phyloP scores from a whole-genome alignment of 169 alveolate genomes.

The Plasmodium vinckei region DNA sequence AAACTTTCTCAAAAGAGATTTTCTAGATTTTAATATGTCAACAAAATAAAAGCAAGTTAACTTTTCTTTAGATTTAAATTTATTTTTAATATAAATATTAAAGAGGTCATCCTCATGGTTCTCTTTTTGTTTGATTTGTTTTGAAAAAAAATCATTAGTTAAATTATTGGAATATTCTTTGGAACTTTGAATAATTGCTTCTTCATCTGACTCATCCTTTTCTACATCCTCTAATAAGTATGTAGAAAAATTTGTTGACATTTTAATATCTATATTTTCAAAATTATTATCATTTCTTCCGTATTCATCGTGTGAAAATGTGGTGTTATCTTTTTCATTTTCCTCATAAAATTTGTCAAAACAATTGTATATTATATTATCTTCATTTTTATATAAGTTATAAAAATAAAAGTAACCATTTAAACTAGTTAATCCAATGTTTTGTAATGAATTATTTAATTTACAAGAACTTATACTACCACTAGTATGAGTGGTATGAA shows the following conservation, averaged over 20 bases:
- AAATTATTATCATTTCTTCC: not conserved
- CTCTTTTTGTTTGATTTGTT: not conserved
- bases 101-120: not conserved
- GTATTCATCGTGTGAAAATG: not conserved
- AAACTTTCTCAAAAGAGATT: not conserved
- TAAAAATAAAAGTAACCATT: constrained; percentile 48
- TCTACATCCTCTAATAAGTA: not conserved
- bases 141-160: not conserved
- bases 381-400: constrained; percentile 33
- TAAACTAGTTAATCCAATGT: constrained; percentile 40
- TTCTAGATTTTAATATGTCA: constrained; percentile 15
- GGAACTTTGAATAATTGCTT: no score
- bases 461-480: constrained; percentile 49
- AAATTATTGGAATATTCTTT: not conserved
- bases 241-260: constrained; percentile 2
- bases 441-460: constrained; percentile 24
- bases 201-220: not conserved
- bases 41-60: constrained; percentile 33
- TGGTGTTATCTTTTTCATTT: not conserved
- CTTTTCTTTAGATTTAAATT: constrained; percentile 50
- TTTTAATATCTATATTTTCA: constrained; percentile 1
- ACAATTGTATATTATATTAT: constrained; percentile 25
- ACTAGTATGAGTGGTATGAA: constrained; percentile 10
- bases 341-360: constrained; percentile 33
- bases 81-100: constrained; percentile 25